phyloP scores from a whole-genome alignment of 768 basidiomycete genomes.

The Lepiota subincarnata region DNA sequence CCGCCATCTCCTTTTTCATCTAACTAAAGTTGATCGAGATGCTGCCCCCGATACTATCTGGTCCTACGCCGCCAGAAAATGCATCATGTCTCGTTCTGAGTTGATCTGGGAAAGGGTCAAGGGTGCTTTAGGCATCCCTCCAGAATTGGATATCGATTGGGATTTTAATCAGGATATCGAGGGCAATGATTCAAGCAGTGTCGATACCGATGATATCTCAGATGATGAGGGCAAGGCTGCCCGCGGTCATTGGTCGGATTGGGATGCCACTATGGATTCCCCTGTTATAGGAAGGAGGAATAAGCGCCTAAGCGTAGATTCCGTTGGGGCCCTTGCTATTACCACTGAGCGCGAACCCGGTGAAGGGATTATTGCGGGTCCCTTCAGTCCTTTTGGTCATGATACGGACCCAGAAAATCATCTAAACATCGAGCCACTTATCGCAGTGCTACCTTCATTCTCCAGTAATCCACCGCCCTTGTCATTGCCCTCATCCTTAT shows the following conservation, averaged over 20 bases:
- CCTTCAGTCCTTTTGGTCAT: slow-evolving; percentile 18
- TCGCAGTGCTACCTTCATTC: slow-evolving; percentile 29
- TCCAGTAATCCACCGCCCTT: slow-evolving; percentile 13
- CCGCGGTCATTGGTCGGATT: slow-evolving; percentile 39
- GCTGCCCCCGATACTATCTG: slow-evolving; percentile 67
- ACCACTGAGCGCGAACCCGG: slow-evolving; percentile 7
- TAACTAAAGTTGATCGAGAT: slow-evolving; percentile 60
- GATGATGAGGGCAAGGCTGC: slow-evolving; percentile 38
- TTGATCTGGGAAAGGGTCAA: slow-evolving; percentile 92
- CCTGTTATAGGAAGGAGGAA: slow-evolving; percentile 26
- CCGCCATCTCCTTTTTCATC: slow-evolving; percentile 60
- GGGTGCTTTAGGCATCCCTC: slow-evolving; percentile 82
- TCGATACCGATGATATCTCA: slow-evolving; percentile 37
- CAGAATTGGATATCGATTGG: slow-evolving; percentile 70
- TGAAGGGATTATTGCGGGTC: slow-evolving; percentile 16
- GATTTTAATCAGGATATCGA: slow-evolving; percentile 19
- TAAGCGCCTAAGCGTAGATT: slow-evolving; percentile 21
- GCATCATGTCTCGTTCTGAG: slow-evolving; percentile 73
- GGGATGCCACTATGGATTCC: slow-evolving; percentile 44
- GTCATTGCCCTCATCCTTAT: slow-evolving; percentile 32
- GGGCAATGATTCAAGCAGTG: background rate
- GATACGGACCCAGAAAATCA: slow-evolving; percentile 11
- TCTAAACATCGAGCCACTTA: slow-evolving; percentile 48
- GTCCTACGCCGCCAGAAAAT: slow-evolving; percentile 69
- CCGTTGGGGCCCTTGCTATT: slow-evolving; percentile 10